phyloP scores from a whole-genome alignment of 1,284 basidiomycete genomes.

The Coniferiporia sulphurascens region DNA sequence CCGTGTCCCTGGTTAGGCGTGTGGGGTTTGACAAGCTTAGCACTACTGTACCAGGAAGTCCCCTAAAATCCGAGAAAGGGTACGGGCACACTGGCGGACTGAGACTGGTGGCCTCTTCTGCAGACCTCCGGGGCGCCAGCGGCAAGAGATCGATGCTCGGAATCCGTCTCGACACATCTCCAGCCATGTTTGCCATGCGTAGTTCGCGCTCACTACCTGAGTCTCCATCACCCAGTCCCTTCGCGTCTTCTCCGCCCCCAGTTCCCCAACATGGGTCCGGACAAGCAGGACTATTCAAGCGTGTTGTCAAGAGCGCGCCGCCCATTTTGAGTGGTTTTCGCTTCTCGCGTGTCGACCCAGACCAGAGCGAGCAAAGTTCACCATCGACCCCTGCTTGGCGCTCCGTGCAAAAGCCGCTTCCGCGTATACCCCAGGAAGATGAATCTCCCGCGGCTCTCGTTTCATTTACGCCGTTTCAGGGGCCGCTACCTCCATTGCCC shows the following conservation, averaged over 20 bases:
- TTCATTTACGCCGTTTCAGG: neutral
- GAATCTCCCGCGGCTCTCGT: neutral
- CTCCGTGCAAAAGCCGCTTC: slow-evolving; percentile 11
- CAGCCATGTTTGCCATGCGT: neutral
- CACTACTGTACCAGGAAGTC: slow-evolving; percentile 1
- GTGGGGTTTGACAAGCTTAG: slow-evolving; percentile 36
- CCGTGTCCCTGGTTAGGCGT: slow-evolving; percentile 55
- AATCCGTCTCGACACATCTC: slow-evolving; percentile 4
- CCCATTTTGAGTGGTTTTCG: slow-evolving; percentile 25
- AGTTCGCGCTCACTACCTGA: neutral
- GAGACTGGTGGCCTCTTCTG: neutral
- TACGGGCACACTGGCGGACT: neutral
- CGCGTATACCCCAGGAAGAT: slow-evolving; percentile 3
- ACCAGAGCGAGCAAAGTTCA: slow-evolving; percentile 17
- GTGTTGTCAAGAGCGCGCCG: slow-evolving; percentile 38
- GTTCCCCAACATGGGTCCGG: slow-evolving; percentile 28
- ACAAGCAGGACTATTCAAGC: slow-evolving; percentile 37
- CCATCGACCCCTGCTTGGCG: neutral
- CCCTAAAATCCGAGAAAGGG: neutral
- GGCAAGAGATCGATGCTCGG: neutral
- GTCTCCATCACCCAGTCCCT: neutral
- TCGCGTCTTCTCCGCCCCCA: neutral
- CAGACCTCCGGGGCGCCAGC: neutral
- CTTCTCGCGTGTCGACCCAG: slow-evolving; percentile 22
- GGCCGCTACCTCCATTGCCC: neutral